Conservation (phyloP, 164 flowering plant genomes). For the Magnolia kwangsiensis region DNA sequence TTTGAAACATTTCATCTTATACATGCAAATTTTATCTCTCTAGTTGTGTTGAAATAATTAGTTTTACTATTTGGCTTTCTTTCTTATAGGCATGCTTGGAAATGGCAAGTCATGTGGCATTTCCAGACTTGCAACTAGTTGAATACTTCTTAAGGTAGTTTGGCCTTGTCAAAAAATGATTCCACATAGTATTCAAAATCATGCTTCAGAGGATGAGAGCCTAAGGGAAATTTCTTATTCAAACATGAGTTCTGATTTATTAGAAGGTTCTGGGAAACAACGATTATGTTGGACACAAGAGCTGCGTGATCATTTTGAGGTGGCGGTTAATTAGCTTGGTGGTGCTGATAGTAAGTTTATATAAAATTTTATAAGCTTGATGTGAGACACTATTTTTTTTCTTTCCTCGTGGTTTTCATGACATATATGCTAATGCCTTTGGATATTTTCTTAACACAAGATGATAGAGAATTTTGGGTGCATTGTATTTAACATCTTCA, state of each 20-base stretch:
- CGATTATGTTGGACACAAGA: constrained; percentile 70
- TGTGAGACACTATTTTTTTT: no score
- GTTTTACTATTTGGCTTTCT: not conserved
- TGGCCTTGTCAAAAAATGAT: not conserved
- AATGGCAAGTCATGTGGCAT: constrained; percentile 1
- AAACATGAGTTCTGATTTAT: constrained; percentile 31
- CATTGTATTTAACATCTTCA: no score
- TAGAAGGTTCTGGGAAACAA: constrained; percentile 38
- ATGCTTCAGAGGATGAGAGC: not conserved
- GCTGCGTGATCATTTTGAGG: constrained; percentile 56
- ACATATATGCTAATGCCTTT: not conserved
- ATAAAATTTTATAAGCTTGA: not conserved
- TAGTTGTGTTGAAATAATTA: not conserved
- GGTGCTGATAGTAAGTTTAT: constrained; percentile 67
- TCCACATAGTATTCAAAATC: constrained; percentile 1
- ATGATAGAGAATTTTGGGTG: no score
- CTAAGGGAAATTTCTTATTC: not conserved
- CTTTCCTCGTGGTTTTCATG: no score
- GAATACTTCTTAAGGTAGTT: not conserved
- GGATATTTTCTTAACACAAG: no score
- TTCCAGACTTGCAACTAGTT: not conserved
- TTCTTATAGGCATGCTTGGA: not conserved
- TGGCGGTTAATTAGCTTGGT: constrained; percentile 63
- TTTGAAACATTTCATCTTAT: not conserved
- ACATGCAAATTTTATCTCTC: not conserved